phyloP scores from a whole-genome alignment of 768 basidiomycete species.

The Termitomyces sp. region DNA sequence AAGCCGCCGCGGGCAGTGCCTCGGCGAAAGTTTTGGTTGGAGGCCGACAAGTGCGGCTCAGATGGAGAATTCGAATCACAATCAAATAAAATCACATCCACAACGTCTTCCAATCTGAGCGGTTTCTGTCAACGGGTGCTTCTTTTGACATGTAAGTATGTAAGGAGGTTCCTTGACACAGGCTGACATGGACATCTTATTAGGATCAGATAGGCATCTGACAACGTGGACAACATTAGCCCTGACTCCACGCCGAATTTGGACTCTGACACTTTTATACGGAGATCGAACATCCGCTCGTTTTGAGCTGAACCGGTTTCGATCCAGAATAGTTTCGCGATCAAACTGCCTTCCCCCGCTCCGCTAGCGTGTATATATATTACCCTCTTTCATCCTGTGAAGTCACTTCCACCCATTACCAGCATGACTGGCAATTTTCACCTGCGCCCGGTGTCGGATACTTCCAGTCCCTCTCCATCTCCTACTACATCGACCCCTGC shows the following conservation, averaged over 20 bases:
- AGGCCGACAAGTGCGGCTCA: slow-evolving; percentile 25
- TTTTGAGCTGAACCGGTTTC: slow-evolving; percentile 26
- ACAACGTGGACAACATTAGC: slow-evolving; percentile 17
- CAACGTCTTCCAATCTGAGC: slow-evolving; percentile 26
- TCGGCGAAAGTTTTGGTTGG: background rate
- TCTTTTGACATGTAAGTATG: slow-evolving; percentile 12
- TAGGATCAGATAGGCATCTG: slow-evolving; percentile 15
- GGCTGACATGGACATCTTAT: slow-evolving; percentile 6
- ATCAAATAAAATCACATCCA: slow-evolving; percentile 12
- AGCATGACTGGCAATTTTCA: slow-evolving; percentile 29
- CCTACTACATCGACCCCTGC: slow-evolving; percentile 45
- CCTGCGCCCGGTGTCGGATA: slow-evolving; percentile 50
- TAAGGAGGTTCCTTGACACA: slow-evolving; percentile 11
- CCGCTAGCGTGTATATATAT: slow-evolving; percentile 22
- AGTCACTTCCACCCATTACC: slow-evolving; percentile 12
- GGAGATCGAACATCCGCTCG: slow-evolving; percentile 15
- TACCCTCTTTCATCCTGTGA: slow-evolving; percentile 3
- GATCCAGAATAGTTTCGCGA: slow-evolving; percentile 22
- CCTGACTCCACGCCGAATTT: slow-evolving; percentile 15
- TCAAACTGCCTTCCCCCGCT: slow-evolving; percentile 22
- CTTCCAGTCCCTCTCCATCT: slow-evolving; percentile 45
- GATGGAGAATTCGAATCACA: slow-evolving; percentile 13
- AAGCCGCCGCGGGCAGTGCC: background rate
- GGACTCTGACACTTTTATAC: slow-evolving; percentile 11
- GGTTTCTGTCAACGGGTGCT: slow-evolving; percentile 31